Conservation (phyloP, 2,329 filamentous ascomycete species). For the Colletotrichum orchidophilum region DNA sequence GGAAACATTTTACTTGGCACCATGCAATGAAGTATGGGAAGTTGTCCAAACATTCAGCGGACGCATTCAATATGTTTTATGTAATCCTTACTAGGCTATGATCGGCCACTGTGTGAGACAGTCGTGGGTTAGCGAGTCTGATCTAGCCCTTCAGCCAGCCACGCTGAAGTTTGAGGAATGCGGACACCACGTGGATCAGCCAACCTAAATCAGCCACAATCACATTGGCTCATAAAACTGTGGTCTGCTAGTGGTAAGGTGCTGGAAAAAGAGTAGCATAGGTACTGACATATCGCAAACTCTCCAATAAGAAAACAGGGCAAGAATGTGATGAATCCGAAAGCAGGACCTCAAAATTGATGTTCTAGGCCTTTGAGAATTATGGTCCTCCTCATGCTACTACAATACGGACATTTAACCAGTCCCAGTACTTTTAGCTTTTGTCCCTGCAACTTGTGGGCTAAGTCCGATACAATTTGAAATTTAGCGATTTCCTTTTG, state of each 20-base stretch:
- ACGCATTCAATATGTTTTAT: not conserved
- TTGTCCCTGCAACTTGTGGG: not conserved
- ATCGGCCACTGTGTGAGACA: not conserved
- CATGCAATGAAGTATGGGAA: not conserved
- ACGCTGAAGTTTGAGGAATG: not conserved
- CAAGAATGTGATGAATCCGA: not conserved
- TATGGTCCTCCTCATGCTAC: not conserved
- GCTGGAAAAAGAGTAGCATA: not conserved
- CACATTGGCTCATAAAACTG: not conserved
- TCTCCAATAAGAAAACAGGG: not conserved
- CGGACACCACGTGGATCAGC: not conserved
- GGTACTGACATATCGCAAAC: not conserved
- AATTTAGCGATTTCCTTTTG: not conserved
- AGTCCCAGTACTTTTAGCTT: not conserved
- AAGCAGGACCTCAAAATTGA: not conserved
- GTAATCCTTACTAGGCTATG: not conserved
- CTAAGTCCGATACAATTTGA: not conserved
- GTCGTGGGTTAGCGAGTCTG: not conserved
- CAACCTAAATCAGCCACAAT: not conserved
- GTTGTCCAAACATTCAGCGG: not conserved
- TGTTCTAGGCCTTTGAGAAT: not conserved
- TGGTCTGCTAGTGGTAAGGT: not conserved
- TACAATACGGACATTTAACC: not conserved
- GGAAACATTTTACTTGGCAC: not conserved
- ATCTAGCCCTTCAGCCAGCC: not conserved